A percentile compares a stretch with the other conserved stretches of the same genome.
These are phyloP conservation scores for Spathaspora hagerdaliae DNA, from an alignment of 805 yeast genomes.

Conservation along the genomic window DNA sequence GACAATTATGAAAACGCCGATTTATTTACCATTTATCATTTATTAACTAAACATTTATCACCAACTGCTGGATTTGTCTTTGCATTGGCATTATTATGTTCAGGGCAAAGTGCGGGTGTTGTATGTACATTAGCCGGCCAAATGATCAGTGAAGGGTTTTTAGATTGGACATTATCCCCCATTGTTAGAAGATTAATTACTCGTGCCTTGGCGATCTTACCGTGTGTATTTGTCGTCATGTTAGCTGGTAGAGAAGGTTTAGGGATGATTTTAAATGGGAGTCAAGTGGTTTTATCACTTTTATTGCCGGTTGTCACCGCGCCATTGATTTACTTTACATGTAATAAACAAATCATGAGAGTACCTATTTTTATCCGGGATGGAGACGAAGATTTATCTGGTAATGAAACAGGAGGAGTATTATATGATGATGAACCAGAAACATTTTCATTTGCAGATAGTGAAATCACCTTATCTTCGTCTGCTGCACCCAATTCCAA, in stretches of 20 bases:
- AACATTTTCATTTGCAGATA: not conserved
- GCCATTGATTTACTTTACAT: slow-evolving; percentile 80
- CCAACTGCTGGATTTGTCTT: slow-evolving; percentile 85
- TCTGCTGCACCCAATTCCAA: not conserved
- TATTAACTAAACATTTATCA: slow-evolving; percentile 66
- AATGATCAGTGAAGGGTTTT: slow-evolving; percentile 88
- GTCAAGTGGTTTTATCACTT: slow-evolving; percentile 79
- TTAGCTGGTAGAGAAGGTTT: slow-evolving; percentile 80
- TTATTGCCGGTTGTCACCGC: slow-evolving; percentile 85
- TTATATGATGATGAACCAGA: slow-evolving; percentile 5
- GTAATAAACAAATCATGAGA: slow-evolving; percentile 62
- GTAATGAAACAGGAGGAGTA: not conserved
- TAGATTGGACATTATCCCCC: slow-evolving; percentile 76
- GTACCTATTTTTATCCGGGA: slow-evolving; percentile 39
- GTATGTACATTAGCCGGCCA: slow-evolving; percentile 94
- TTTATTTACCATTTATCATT: slow-evolving; percentile 70
- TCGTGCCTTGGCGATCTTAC: slow-evolving; percentile 77
- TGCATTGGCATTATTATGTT: slow-evolving; percentile 81
- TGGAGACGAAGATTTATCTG: slow-evolving; percentile 21
- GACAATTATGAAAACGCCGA: slow-evolving; percentile 53
- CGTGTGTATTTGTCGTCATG: slow-evolving; percentile 73
- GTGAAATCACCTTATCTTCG: not conserved
- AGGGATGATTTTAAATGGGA: slow-evolving; percentile 65
- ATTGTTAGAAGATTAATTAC: slow-evolving; percentile 78
- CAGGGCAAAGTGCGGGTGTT: slow-evolving; percentile 95